Conservation (phyloP, 306 rosid species). For the Vigna mungo region DNA sequence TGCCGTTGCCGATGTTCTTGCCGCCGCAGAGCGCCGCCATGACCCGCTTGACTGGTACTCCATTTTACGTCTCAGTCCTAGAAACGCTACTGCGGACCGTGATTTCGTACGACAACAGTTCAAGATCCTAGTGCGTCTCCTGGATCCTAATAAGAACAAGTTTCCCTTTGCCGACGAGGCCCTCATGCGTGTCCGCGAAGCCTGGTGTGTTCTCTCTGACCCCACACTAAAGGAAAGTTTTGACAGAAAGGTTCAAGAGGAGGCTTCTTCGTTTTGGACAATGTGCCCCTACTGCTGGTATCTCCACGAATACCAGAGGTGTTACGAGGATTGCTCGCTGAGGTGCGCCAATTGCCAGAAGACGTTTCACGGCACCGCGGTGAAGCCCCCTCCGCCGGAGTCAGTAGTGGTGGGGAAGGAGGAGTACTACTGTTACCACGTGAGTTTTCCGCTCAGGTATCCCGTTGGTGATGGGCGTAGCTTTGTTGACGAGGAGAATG, state of each 20-base stretch:
- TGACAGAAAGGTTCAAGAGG: conserved; percentile 17
- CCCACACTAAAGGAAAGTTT: conserved; percentile 37
- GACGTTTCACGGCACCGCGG: conserved; percentile 69
- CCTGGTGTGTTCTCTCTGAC: conserved; percentile 64
- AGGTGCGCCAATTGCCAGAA: conserved; percentile 64
- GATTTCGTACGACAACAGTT: conserved; percentile 47
- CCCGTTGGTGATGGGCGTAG: background rate
- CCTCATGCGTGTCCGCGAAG: conserved; percentile 49
- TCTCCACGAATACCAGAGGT: conserved; percentile 61
- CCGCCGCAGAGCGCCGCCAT: conserved; percentile 41
- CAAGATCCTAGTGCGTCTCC: conserved; percentile 49
- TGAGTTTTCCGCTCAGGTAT: conserved; percentile 49
- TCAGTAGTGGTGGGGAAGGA: conserved; percentile 59
- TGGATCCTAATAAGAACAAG: conserved; percentile 51
- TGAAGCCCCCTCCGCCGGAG: conserved; percentile 53
- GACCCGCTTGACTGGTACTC: conserved; percentile 53
- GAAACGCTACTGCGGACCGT: conserved; percentile 20
- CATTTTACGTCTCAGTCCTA: conserved; percentile 51
- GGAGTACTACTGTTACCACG: conserved; percentile 54
- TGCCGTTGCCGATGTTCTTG: conserved; percentile 53
- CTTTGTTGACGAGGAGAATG: background rate
- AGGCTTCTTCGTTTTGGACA: conserved; percentile 64
- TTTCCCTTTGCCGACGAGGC: conserved; percentile 54
- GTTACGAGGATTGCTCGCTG: conserved; percentile 59
- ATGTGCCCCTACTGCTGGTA: conserved; percentile 77